Percentiles rank a stretch among this genome's conserved stretches.
Evolutionary conservation across 768 basidiomycete genomes (phyloP).

Genomic region (Mycena vulgaris): DNA sequence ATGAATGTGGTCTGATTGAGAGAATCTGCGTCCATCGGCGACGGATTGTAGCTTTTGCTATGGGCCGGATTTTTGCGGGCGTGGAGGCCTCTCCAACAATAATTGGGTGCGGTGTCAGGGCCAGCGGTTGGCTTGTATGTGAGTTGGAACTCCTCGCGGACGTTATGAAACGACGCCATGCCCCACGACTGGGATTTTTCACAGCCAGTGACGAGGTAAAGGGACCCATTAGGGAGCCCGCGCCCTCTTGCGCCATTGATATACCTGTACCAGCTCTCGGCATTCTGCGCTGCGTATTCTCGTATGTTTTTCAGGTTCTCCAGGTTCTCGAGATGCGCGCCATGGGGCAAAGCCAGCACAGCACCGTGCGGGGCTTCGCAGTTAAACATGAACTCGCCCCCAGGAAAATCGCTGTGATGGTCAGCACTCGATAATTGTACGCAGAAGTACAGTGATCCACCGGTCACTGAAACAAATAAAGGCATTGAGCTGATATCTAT

Average conservation of each 20-base stretch:
- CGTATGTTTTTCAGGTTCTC: constrained; percentile 19
- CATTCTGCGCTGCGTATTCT: constrained; percentile 32
- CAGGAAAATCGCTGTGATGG: not conserved
- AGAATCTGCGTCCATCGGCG: not conserved
- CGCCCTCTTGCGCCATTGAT: constrained; percentile 24
- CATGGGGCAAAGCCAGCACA: constrained; percentile 35
- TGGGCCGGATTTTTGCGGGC: not conserved
- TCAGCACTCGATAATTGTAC: not conserved
- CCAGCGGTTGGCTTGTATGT: not conserved
- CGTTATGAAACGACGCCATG: constrained; percentile 31
- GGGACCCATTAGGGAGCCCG: constrained; percentile 29
- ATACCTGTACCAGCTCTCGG: constrained; percentile 36
- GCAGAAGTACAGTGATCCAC: too few relatives aligned
- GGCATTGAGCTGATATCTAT: too few relatives aligned
- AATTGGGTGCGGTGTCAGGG: not conserved
- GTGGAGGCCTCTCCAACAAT: not conserved
- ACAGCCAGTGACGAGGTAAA: constrained; percentile 42
- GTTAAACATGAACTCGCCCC: not conserved
- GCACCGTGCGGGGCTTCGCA: too few relatives aligned
- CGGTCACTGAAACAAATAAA: too few relatives aligned
- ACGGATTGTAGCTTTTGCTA: not conserved
- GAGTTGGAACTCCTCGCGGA: constrained; percentile 2
- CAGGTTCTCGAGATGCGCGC: constrained; percentile 28
- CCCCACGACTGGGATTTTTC: constrained; percentile 39
- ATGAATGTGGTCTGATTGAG: constrained; percentile 20